Conservation (phyloP, 345 rosid genomes). For the Reutealis trisperma region DNA sequence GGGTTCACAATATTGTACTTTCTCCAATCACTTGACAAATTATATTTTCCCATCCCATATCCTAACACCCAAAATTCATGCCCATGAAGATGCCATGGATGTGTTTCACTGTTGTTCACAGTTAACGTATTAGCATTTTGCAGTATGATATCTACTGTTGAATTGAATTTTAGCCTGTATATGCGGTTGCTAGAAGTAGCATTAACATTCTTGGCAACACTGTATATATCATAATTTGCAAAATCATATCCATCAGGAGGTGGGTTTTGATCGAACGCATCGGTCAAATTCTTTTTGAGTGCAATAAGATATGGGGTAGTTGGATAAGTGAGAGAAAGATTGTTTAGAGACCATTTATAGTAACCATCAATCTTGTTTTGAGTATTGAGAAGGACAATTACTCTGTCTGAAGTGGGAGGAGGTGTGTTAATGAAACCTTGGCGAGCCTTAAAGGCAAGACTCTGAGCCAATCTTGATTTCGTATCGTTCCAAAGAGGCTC, state of each 20-base stretch:
- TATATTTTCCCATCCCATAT: constrained; percentile 56
- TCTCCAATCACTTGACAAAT: constrained; percentile 37
- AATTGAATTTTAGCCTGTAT: constrained; percentile 47
- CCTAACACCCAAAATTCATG: constrained; percentile 73
- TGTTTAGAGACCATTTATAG: not conserved
- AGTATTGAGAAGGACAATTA: not conserved
- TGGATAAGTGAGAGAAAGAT: not conserved
- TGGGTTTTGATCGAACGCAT: not conserved
- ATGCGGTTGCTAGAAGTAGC: constrained; percentile 36
- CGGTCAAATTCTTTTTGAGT: not conserved
- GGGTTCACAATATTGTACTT: constrained; percentile 53
- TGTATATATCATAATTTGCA: not conserved
- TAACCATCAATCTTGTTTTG: not conserved
- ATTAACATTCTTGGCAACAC: not conserved
- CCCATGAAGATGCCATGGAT: constrained; percentile 73
- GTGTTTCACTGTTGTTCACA: constrained; percentile 39
- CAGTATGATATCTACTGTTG: constrained; percentile 58
- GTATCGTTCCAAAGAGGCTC: constrained; percentile 28
- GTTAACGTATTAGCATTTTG: constrained; percentile 58
- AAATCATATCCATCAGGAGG: not conserved
- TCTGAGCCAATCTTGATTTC: not conserved
- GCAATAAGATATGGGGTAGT: not conserved
- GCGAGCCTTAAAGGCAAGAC: not conserved
- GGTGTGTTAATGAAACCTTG: not conserved
- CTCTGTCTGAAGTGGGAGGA: not conserved